phyloP scores from a whole-genome alignment of 257 asterid species.

The Striga asiatica region DNA sequence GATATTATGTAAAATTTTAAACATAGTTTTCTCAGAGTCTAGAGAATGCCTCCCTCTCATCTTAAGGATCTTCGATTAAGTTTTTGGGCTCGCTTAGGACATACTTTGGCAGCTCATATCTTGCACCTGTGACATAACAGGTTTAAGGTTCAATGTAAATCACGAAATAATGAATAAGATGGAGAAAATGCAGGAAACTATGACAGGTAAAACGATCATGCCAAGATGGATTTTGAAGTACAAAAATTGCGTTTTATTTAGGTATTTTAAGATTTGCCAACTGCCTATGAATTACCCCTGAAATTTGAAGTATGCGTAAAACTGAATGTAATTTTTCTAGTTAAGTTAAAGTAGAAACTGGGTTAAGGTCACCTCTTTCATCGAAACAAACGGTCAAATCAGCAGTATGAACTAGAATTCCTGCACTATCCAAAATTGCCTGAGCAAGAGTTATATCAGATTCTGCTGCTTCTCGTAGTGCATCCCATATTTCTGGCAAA shows the following conservation, averaged over 20 bases:
- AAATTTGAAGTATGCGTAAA: no score
- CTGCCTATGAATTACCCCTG: no score
- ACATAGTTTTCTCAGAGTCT: background rate
- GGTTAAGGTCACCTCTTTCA: conserved; percentile 36
- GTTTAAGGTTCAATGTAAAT: background rate
- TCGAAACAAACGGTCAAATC: conserved; percentile 70
- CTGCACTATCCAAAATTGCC: conserved; percentile 59
- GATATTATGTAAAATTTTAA: background rate
- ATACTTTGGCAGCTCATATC: conserved; percentile 67
- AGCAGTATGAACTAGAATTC: conserved; percentile 47
- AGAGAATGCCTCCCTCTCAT: background rate
- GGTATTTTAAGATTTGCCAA: no score
- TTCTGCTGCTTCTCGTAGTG: conserved; percentile 74
- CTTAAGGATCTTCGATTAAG: conserved; percentile 40
- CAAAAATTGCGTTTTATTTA: no score
- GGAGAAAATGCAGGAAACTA: background rate
- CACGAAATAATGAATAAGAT: background rate
- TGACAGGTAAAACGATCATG: no score
- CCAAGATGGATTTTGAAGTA: no score
- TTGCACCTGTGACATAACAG: conserved; percentile 41
- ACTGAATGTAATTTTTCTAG: no score
- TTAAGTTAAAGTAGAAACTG: no score
- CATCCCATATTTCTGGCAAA: conserved; percentile 67
- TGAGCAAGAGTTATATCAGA: conserved; percentile 47
- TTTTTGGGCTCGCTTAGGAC: conserved; percentile 76